A percentile compares a stretch with the other conserved stretches of the same genome.
These are phyloP conservation scores for Zasmidium citrigriseum DNA, from an alignment of 2,329 filamentous ascomycete genomes.

Conservation along the genomic window DNA sequence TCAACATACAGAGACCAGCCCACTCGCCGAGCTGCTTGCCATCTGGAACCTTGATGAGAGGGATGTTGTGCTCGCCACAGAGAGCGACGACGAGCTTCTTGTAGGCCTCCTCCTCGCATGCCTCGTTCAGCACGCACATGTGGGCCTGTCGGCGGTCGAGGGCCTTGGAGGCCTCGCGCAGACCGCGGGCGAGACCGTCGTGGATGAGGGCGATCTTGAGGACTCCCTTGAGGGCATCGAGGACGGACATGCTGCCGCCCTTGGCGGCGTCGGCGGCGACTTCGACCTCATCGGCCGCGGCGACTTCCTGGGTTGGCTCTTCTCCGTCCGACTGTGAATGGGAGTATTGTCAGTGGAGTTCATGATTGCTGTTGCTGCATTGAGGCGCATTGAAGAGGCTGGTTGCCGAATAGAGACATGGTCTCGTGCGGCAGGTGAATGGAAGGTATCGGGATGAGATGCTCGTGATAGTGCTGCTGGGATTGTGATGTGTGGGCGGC, in stretches of 20 bases:
- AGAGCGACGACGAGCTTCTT: constrained; percentile 99
- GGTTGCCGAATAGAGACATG: neutral
- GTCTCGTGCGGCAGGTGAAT: constrained; percentile 1
- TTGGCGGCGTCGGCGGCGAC: constrained; percentile 81
- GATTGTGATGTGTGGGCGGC: neutral
- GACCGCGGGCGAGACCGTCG: constrained; percentile 97
- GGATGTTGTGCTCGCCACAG: constrained; percentile 99
- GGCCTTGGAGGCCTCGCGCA: constrained; percentile 97
- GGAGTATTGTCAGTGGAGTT: constrained; percentile 18
- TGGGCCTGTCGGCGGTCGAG: constrained; percentile 98
- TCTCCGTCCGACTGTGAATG: constrained; percentile 93
- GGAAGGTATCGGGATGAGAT: neutral
- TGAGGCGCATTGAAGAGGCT: constrained; percentile 2
- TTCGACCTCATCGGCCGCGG: constrained; percentile 84
- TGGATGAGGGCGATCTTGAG: constrained; percentile 99
- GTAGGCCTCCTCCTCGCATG: constrained; percentile 99
- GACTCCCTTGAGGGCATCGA: constrained; percentile 98
- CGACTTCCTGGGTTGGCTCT: constrained; percentile 83
- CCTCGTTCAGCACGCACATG: constrained; percentile 99
- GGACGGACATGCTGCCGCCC: constrained; percentile 88
- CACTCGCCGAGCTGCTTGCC: constrained; percentile 99
- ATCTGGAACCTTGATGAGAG: constrained; percentile 99
- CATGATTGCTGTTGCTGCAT: neutral
- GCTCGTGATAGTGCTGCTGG: neutral
- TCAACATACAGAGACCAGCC: constrained; percentile 94